Conservation (phyloP, 495 filamentous ascomycete genomes). For the Neurospora sp. region DNA sequence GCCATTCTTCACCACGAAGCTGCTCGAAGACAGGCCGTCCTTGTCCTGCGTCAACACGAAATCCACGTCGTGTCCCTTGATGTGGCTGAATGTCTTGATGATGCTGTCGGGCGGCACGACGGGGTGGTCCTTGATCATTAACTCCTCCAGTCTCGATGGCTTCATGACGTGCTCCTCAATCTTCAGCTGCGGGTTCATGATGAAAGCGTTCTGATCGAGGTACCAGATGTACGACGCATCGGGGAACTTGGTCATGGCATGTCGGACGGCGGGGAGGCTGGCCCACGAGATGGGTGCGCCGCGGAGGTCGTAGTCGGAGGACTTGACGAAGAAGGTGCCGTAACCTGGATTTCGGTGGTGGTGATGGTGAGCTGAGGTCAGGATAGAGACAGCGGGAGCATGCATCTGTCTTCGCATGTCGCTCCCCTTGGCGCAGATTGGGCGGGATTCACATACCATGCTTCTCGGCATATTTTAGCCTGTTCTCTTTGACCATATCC, state of each 20-base stretch:
- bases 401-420: background rate
- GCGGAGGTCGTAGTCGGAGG: constrained; percentile 65
- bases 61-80: constrained; percentile 66
- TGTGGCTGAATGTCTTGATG: constrained; percentile 85
- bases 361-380: background rate
- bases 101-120: constrained; percentile 93
- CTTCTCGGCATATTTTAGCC: constrained; percentile 72
- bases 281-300: constrained; percentile 63
- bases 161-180: constrained; percentile 64
- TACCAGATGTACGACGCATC: constrained; percentile 73
- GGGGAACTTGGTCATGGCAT: constrained; percentile 74
- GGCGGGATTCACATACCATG: constrained; percentile 57
- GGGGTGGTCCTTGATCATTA: constrained; percentile 76
- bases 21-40: constrained; percentile 64
- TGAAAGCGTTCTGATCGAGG: constrained; percentile 70
- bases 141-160: constrained; percentile 52
- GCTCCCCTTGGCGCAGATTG: background rate
- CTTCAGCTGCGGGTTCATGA: constrained; percentile 71
- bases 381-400: background rate
- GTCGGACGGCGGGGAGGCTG: constrained; percentile 73
- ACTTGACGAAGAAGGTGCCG: constrained; percentile 67
- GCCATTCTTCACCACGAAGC: constrained; percentile 71
- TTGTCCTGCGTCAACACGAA: constrained; percentile 78
- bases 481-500: constrained; percentile 66
- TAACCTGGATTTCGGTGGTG: constrained; percentile 51